Conservation (phyloP, 164 flowering plant genomes). For the Sedum album region DNA sequence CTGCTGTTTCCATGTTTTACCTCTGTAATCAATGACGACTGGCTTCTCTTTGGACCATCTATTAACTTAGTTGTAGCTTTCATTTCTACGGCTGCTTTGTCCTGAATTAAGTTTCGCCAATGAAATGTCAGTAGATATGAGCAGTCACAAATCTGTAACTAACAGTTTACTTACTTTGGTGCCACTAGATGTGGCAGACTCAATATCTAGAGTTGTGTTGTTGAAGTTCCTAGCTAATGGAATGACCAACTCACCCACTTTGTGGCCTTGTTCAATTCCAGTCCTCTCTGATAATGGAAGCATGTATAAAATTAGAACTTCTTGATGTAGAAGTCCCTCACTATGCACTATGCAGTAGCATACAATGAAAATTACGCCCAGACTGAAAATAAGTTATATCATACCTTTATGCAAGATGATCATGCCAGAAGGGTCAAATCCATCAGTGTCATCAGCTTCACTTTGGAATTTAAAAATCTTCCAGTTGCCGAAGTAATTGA, state of each 20-base stretch:
- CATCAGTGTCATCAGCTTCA: conserved; percentile 15
- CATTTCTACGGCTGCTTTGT: conserved; percentile 5
- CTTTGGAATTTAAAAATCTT: conserved; percentile 13
- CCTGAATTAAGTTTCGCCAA: not conserved
- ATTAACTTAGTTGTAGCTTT: not conserved
- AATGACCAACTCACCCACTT: conserved; percentile 10
- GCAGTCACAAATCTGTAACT: not conserved
- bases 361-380: not conserved
- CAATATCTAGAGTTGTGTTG: conserved; percentile 6
- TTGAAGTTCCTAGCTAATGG: conserved; percentile 14
- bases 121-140: not conserved
- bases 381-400: not conserved
- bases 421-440: conserved; percentile 12
- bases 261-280: conserved; percentile 12
- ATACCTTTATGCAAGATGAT: conserved; percentile 14
- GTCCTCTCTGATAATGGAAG: conserved; percentile 7
- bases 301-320: not conserved
- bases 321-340: not conserved
- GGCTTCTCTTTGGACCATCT: conserved; percentile 5
- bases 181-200: conserved; percentile 4
- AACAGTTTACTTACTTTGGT: not conserved
- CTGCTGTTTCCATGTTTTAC: not conserved
- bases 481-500: conserved; percentile 13
- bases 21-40: not conserved
- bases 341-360: not conserved